Base-by-base conservation (phyloP, 139 green algal species). In the Pleodorina starrii region DNA sequence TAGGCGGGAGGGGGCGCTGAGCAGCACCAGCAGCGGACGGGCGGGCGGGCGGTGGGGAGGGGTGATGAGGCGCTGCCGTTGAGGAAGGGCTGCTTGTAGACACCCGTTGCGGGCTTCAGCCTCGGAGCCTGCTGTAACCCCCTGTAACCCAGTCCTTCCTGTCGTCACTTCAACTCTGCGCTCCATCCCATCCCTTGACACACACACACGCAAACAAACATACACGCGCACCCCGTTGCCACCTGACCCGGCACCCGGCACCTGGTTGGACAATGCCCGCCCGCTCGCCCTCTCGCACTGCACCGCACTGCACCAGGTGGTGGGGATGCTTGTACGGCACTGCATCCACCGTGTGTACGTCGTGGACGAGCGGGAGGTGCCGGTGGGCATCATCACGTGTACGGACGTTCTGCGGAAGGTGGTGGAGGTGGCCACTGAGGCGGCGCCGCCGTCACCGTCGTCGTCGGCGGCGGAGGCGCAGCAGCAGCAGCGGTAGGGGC, bases 341-440 rank as follows among this genome's bases (percentile, higher is more conserved):
- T 86, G 89, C 63, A 87, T 97, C 46, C 96, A 98, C 91, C 89
- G 96, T 23, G 91, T 98, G 78, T 98, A 98, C 80, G 84, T 98
- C 19, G 93, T 96, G 68, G 91, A 95, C 74, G 89, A 94, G 0
- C 68, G 77, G 14, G 76, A 91, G 68, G 66, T 85, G 72, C 94
- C 96, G 10, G 69, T 92, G 35, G 95, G 95, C 44, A 91, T 97
- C 38, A 92, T 97, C 59, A 98, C 96, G 0, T 93, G 96, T 72
- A 97, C 96, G 19, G 96, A 98, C 87, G 89, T 98, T 16, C 88
- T 98, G 46, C 44, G 83, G 6, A 66, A 63, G 46, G 68, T 88
- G 35, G 83, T 88, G 46, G 83, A 88, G 35, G 23, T 66, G 9
- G 83, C 83, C 14, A 87, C 73, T 19, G 51, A 10, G 40, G 51